Base-by-base conservation (phyloP, 2,329 filamentous ascomycete species). In the Pseudomassariella vexata region DNA sequence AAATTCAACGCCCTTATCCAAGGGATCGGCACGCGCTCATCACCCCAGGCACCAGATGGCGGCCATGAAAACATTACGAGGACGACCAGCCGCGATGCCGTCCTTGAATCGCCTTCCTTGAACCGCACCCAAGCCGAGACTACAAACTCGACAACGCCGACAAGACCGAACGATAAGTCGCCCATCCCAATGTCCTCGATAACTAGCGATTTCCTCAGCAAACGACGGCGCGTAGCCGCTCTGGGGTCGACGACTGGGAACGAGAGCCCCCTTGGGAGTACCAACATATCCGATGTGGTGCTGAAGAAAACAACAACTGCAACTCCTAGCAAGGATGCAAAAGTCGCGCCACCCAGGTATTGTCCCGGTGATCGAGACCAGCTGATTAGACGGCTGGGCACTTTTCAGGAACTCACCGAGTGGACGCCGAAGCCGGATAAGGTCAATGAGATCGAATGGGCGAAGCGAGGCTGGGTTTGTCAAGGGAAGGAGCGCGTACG, bases 381-480 rank as follows among this genome's bases (percentile, higher is more conserved):
- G 45, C 88, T 96, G 40, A 68, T 96, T 9, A 77, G 74, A 46
- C 70, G 92, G 16, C 68, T 98, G 18, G 82, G 82, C 38, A 94
- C 87, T 0, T 98, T 94, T 53, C 84, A 90, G 51, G 87, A 90
- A 45, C 79, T 96, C 28, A 92, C 87, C 33, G 76, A 84, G 53
- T 98, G 90, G 90, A 83, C 85, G n/a, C 84, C 86, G 0, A 96
- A 96, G 55, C 89, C 92, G 0, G 76, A 89, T 32, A 70, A 69
- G 20, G 80, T 96, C 46, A 87, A 79, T 52, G 92, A 96, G 60
- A 79, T 95, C 6, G 83, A 88, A 55, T 98, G 92, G 92, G 89
- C 89, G 1, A 95, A 90, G 65, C 69, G 85, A 37, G 90, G 90
- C 1, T 98, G 92, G 90, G 70, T 82, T 4, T 95, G 90, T 49